Evolutionary conservation across 371 early-diverging fungal species (phyloP), one percentile per base, ranked within the genome.

Genomic region (Apophysomyces elegans): DNA sequence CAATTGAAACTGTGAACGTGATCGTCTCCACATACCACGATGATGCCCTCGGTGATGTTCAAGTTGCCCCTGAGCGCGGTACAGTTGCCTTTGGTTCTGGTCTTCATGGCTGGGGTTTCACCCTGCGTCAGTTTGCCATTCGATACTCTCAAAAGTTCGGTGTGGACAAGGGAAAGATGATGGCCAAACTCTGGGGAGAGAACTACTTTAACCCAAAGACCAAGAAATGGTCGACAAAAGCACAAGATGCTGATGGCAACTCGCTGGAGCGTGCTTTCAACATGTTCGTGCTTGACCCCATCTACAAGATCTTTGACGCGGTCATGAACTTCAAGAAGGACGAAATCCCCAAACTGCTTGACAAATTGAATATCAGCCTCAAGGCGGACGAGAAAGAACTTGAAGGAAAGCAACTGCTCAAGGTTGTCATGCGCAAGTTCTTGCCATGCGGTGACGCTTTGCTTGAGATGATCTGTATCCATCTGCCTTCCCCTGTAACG

Each of bases 101-200:
- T 84, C 91, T 99, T 59, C 99, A 99, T 88, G 99, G 98, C 61
- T 99, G 99, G 99, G 99, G 96, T 77, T 99, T 99, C 90, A 99
- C 99, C 58, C 92, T 99, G 46, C 95, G 95, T 68, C 96, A 97
- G 83, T 98, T 99, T 71, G 97, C 99, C 66, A 76, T 87, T 62
- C 94, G 96, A 63, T 99, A 98, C 84, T 78, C 96, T 76, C 94
- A 96, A 88, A 95, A 96, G 87, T 96, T 98, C 66, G 95, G 96
- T 85, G 93, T 95, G 63, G 95, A 95, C 81, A 86, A 90, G 71
- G 84, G 87, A 70, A 97, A 97, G 90, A 93, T 96, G 92, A 96
- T 97, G 96, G 64, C 67, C 65, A 87, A 87, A 70, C 90, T 97
- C 58, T 96, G 97, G 94, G 96, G 96, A 46, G 98, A 96, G 75